Evolutionary conservation across 148 eudicot species (phyloP).

Genomic region (Rhododendron simsii): DNA sequence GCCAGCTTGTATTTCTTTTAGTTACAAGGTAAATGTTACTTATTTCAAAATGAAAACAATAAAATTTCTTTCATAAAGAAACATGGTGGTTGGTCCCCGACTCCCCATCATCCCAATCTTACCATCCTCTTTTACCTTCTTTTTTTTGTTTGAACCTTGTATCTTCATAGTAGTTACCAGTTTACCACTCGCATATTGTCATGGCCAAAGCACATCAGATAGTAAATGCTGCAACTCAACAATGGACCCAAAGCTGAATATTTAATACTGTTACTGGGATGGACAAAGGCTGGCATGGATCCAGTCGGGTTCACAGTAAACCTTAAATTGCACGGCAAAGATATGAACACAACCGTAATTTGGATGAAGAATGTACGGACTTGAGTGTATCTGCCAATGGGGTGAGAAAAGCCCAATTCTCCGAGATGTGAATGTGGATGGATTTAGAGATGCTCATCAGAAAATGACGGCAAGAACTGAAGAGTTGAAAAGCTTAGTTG

Average conservation of each 20-base stretch:
- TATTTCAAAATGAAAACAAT: background rate
- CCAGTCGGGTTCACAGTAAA: constrained; percentile 21
- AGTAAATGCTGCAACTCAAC: background rate
- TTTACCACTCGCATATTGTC: background rate
- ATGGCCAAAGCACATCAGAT: background rate
- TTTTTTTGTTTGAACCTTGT: background rate
- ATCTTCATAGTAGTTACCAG: background rate
- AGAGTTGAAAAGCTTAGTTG: constrained; percentile 2
- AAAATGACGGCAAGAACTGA: constrained; percentile 21
- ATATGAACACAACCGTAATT: constrained; percentile 25
- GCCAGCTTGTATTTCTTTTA: background rate
- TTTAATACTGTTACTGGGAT: background rate
- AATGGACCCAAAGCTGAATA: background rate
- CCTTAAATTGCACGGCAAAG: constrained; percentile 29
- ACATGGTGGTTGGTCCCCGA: background rate
- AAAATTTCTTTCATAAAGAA: background rate
- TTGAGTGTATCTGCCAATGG: constrained; percentile 14
- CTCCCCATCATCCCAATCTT: background rate
- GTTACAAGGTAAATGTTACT: background rate
- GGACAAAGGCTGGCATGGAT: constrained; percentile 52
- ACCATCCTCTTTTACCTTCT: background rate
- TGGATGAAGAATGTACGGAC: constrained; percentile 13
- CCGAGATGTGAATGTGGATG: constrained; percentile 13
- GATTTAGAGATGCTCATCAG: constrained; percentile 15
- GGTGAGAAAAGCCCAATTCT: constrained; percentile 31